Conservation (phyloP, 306 rosid species). For the Sechiopsis laciniata region DNA sequence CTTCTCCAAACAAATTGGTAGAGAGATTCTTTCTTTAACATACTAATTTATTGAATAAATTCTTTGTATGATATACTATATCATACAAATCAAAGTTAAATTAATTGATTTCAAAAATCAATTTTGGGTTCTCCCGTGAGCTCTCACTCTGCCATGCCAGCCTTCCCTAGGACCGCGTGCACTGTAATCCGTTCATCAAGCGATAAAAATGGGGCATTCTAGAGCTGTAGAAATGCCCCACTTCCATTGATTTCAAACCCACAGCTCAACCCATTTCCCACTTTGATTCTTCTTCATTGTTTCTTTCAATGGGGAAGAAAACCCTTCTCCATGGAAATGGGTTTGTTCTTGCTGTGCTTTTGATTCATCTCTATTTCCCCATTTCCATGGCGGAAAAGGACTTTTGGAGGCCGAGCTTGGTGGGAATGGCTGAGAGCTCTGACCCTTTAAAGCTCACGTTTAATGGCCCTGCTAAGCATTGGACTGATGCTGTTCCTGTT, state of each 20-base stretch:
- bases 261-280: not conserved
- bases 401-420: no score
- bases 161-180: no score
- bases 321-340: not conserved
- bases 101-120: no score
- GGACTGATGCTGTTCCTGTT: constrained; percentile 87
- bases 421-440: constrained; percentile 29
- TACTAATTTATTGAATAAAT: not conserved
- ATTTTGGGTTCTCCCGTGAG: no score
- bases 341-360: constrained; percentile 8
- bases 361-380: not conserved
- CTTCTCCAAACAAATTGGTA: no score
- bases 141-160: no score
- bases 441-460: constrained; percentile 64
- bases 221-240: not conserved
- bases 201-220: no score
- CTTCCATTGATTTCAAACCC: not conserved
- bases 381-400: constrained; percentile 13
- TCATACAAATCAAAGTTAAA: not conserved
- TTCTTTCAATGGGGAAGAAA: not conserved
- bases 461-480: constrained; percentile 52
- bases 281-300: constrained; percentile 6
- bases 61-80: not conserved
- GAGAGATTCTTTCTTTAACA: not conserved
- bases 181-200: no score